A percentile compares a stretch with the other conserved stretches of the same genome.
Evolutionary conservation across 208 protist genomes (phyloP).

Genomic region (Crithidia acanthocephali): DNA sequence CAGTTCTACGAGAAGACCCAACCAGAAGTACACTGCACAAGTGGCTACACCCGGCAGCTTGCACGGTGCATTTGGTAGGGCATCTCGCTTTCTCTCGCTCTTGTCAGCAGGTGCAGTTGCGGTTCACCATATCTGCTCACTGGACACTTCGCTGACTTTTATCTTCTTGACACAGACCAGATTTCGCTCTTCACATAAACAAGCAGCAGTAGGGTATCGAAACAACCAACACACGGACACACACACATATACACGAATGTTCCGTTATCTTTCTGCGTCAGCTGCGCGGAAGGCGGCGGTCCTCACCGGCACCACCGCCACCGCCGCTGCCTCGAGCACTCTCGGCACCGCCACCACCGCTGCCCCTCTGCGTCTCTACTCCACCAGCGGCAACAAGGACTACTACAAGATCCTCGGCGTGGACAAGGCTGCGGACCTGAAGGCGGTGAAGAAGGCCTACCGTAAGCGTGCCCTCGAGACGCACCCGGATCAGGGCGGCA

Average conservation of each 20-base stretch:
- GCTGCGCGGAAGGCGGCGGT: constrained; percentile 11
- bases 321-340: constrained; percentile 13
- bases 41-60: too few relatives aligned
- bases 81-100: too few relatives aligned
- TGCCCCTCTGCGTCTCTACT: constrained; percentile 41
- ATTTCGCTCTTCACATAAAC: too few relatives aligned
- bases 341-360: constrained; percentile 11
- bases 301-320: neutral
- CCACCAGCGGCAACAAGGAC: constrained; percentile 72
- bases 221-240: too few relatives aligned
- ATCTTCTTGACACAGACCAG: too few relatives aligned
- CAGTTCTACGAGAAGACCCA: too few relatives aligned
- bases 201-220: too few relatives aligned
- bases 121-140: too few relatives aligned
- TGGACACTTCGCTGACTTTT: too few relatives aligned
- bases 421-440: constrained; percentile 48
- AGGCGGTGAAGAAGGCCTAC: constrained; percentile 92
- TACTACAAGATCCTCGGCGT: constrained; percentile 93
- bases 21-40: too few relatives aligned
- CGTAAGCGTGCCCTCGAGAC: constrained; percentile 90
- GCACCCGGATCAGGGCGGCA: constrained; percentile 92
- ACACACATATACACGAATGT: constrained; percentile 8
- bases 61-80: too few relatives aligned
- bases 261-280: constrained; percentile 24
- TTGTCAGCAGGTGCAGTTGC: too few relatives aligned